Evolutionary conservation across 768 basidiomycete species (phyloP), one percentile per base, ranked within the genome.

Genomic region (Scleroderma citrinum): DNA sequence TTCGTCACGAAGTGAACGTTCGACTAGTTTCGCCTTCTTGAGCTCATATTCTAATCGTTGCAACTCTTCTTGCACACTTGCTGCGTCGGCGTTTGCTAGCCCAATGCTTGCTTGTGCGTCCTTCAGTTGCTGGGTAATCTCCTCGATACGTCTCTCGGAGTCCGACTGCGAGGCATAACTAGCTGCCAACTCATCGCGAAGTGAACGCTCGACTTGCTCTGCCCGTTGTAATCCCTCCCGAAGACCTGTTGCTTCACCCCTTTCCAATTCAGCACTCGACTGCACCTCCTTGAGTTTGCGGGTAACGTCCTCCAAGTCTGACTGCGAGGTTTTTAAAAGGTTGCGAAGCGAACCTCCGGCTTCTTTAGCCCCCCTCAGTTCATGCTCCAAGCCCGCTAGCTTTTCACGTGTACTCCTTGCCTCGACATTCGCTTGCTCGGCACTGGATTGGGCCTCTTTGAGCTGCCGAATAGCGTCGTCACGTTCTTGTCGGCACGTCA

Each of bases 1-100:
- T 58, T 92, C 85, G 12, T 85, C 83, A 2, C 85, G 76, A 35
- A 90, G 72, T 14, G 83, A 72, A n/a, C 77, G 70, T 63, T 89
- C 26, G 26, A 29, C 8, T 8, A 5, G 26, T 29, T 29, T 29
- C 26, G 8, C 8, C 26, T 5, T 29, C 26, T 29, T 8, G 26
- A 29, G 26, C 26, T 29, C n/a, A n/a, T n/a, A n/a, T n/a, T n/a
- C n/a, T n/a, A n/a, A n/a, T n/a, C n/a, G n/a, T n/a, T n/a, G n/a
- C n/a, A n/a, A n/a, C n/a, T n/a, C 26, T 8, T 29, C 26, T 29
- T 8, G 26, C 26, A 8, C 26, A 5, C 5, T 29, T 29, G 26
- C 4, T 5, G 26, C 26, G 26, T 29, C 26, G 5, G 26, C 87
- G 13, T 82, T 76, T 30, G 72, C 72, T 5, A 80, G 75, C 61